Conservation (phyloP, 2,329 filamentous ascomycete species). For the Rutstroemia sydowiana region DNA sequence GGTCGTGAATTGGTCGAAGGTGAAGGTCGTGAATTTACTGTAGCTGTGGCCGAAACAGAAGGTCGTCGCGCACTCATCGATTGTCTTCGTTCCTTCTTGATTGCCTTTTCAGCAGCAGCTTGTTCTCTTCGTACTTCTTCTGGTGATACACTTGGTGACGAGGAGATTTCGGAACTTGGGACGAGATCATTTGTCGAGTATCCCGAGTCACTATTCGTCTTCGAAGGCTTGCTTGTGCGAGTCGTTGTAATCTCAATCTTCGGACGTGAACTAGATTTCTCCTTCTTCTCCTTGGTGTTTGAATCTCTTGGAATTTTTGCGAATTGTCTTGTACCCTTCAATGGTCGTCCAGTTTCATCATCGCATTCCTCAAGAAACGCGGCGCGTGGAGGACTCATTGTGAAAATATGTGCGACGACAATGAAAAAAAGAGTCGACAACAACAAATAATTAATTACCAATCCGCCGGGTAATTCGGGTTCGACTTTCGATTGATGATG, state of each 20-base stretch:
- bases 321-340: conserved; percentile 20
- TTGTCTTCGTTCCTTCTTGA: conserved; percentile 3
- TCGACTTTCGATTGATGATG: neutral
- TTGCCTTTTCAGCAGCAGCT: neutral
- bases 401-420: conserved; percentile 6
- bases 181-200: conserved; percentile 8
- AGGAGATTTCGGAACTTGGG: conserved; percentile 5
- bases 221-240: neutral
- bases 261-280: conserved; percentile 1
- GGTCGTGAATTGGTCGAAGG: conserved; percentile 2
- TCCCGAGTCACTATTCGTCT: conserved; percentile 9
- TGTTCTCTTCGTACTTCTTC: neutral
- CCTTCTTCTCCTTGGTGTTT: conserved; percentile 15
- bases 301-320: conserved; percentile 19
- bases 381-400: conserved; percentile 17
- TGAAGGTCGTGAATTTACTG: too few species aligned
- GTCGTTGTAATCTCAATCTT: conserved; percentile 1
- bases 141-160: too few species aligned
- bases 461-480: neutral
- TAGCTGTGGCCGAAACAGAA: too few species aligned
- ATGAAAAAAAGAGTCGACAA: conserved; percentile 1
- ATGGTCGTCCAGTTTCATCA: conserved; percentile 17
- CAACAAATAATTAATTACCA: neutral
- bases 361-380: conserved; percentile 25
- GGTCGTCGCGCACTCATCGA: neutral